Percentiles rank a stretch among this genome's conserved stretches.
Conservation (phyloP, 768 basidiomycete species). For the Termitomyces sp. region DNA sequence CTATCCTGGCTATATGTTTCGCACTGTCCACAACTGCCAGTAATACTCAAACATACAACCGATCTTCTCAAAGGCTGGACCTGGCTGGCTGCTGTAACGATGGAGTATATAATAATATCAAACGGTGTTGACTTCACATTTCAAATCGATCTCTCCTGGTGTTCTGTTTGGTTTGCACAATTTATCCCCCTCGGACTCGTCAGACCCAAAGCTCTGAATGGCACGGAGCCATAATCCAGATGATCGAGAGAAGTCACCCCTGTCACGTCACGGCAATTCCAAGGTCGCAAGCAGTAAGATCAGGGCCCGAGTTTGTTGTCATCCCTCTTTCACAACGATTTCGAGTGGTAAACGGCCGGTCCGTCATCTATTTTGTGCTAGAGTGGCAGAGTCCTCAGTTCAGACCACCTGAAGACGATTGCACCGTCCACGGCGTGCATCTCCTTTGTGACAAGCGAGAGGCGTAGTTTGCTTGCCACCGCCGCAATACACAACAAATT, state of each 20-base stretch:
- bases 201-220: neutral
- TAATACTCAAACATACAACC: neutral
- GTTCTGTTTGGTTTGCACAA: neutral
- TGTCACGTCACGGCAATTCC: conserved; percentile 15
- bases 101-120: neutral
- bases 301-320: conserved; percentile 14
- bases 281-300: conserved; percentile 15
- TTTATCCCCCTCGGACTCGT: neutral
- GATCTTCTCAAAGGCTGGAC: neutral
- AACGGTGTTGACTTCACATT: neutral
- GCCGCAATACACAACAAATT: conserved; percentile 2
- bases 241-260: conserved; percentile 12
- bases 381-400: neutral
- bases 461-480: conserved; percentile 4
- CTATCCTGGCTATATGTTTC: neutral
- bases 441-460: neutral
- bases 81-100: neutral
- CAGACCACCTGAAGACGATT: neutral
- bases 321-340: conserved; percentile 13
- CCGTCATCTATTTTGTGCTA: neutral
- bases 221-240: neutral
- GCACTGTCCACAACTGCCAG: neutral
- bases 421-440: neutral
- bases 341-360: neutral
- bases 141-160: neutral